Percentiles rank a stretch among this genome's conserved stretches.
These are phyloP conservation scores for Uromyces viciae-fabae DNA, from an alignment of 1,284 basidiomycete genomes.

Conservation along the genomic window DNA sequence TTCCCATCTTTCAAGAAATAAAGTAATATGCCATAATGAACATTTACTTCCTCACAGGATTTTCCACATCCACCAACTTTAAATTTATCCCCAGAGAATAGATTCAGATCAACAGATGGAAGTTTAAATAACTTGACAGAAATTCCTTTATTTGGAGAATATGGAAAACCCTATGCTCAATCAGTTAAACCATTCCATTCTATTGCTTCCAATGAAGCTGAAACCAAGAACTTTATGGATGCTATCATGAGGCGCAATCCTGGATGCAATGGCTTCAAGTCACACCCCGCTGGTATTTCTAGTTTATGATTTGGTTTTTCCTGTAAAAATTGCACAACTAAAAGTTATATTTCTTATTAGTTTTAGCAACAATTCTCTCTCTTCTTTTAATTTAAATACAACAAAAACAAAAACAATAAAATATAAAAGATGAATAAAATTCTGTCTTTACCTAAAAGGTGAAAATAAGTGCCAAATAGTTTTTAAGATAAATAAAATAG, in stretches of 20 bases:
- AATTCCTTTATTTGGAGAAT: slow-evolving; percentile 25
- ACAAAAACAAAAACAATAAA: too few species aligned
- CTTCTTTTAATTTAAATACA: too few species aligned
- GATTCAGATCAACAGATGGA: slow-evolving; percentile 38
- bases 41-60: slow-evolving; percentile 7
- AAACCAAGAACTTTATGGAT: slow-evolving; percentile 42
- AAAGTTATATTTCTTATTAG: too few species aligned
- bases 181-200: slow-evolving; percentile 37
- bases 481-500: too few species aligned
- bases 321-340: too few species aligned
- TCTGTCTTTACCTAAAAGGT: too few species aligned
- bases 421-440: too few species aligned
- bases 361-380: too few species aligned
- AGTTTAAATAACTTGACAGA: slow-evolving; percentile 38
- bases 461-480: too few species aligned
- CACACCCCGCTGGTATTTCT: slow-evolving; percentile 34
- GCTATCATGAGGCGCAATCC: slow-evolving; percentile 26
- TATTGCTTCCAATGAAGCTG: slow-evolving; percentile 27
- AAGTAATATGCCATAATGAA: too few species aligned
- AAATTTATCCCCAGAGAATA: slow-evolving; percentile 29
- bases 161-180: slow-evolving; percentile 26
- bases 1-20: too few species aligned
- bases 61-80: slow-evolving; percentile 35
- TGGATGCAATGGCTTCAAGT: slow-evolving; percentile 25
- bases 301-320: slow-evolving; percentile 41